phyloP scores from a whole-genome alignment of 805 yeast genomes.

The Candida insectalens region DNA sequence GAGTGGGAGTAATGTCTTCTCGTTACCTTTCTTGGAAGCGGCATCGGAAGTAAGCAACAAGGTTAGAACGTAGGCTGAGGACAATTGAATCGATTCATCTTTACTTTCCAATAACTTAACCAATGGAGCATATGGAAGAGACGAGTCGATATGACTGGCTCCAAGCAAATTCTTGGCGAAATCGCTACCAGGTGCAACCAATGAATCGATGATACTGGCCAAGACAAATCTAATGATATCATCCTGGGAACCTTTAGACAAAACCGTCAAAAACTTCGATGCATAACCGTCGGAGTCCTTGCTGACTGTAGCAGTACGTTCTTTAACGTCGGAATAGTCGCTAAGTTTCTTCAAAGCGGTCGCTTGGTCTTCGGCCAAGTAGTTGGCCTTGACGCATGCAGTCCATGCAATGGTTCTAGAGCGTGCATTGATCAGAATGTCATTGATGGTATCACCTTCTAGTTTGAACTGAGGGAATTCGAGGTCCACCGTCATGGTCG shows the following conservation, averaged over 20 bases:
- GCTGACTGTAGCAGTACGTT: conserved; percentile 31
- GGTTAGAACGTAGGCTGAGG: conserved; percentile 45
- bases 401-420: conserved; percentile 89
- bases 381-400: conserved; percentile 68
- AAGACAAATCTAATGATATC: conserved; percentile 60
- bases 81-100: conserved; percentile 49
- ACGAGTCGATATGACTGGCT: conserved; percentile 30
- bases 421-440: conserved; percentile 57
- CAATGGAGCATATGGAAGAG: conserved; percentile 46
- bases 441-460: conserved; percentile 60
- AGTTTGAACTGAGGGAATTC: conserved; percentile 19
- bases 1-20: conserved; percentile 28
- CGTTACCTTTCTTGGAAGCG: conserved; percentile 10
- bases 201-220: conserved; percentile 51
- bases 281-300: conserved; percentile 43
- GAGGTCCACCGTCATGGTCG: conserved; percentile 14
- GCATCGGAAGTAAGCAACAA: conserved; percentile 30
- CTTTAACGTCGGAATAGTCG: conserved; percentile 27
- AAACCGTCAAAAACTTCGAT: conserved; percentile 40
- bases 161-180: conserved; percentile 25
- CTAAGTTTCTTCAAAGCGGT: conserved; percentile 25
- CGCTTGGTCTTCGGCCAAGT: conserved; percentile 61
- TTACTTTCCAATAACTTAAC: conserved; percentile 38
- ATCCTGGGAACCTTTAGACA: conserved; percentile 44
- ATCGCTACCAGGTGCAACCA: conserved; percentile 23